Evolutionary conservation across 495 filamentous ascomycete genomes (phyloP).

Genomic region (Hyaloscypha variabilis): DNA sequence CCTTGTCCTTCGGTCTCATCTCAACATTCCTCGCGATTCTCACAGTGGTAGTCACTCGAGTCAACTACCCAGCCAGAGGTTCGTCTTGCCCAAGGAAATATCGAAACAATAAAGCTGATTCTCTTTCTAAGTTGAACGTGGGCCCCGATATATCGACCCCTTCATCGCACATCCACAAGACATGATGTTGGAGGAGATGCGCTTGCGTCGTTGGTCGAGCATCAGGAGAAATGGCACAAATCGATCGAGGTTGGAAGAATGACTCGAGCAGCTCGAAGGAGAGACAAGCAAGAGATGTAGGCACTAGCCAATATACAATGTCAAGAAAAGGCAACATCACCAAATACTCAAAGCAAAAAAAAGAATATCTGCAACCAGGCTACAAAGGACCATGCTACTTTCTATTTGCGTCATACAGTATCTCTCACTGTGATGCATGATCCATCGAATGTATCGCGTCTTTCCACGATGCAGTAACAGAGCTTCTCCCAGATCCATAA

Average conservation of each 20-base stretch:
- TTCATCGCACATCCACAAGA: not conserved
- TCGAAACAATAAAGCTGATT: not conserved
- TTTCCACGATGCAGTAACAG: not conserved
- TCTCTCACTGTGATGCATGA: not conserved
- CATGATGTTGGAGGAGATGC: slow-evolving; percentile 4
- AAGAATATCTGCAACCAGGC: not conserved
- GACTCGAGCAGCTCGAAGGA: not conserved
- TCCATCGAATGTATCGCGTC: too few species aligned
- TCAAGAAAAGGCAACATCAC: not conserved
- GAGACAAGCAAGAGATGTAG: not conserved
- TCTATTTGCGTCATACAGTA: slow-evolving; percentile 22
- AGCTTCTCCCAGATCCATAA: slow-evolving; percentile 2
- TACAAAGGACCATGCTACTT: slow-evolving; percentile 5
- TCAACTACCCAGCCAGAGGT: not conserved
- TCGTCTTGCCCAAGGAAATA: not conserved
- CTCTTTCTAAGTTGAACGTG: not conserved
- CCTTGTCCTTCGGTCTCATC: slow-evolving; percentile 17
- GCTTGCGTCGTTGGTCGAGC: not conserved
- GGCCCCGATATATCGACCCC: not conserved
- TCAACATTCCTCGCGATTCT: slow-evolving; percentile 15
- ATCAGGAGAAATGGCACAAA: not conserved
- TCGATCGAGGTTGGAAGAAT: not conserved
- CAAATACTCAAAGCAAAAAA: not conserved
- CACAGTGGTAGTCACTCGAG: slow-evolving; percentile 5
- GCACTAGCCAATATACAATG: not conserved